These are phyloP conservation scores for Stagonosporopsis chrysanthemi DNA, from an alignment of 2,329 filamentous ascomycete genomes.

Conservation along the genomic window DNA sequence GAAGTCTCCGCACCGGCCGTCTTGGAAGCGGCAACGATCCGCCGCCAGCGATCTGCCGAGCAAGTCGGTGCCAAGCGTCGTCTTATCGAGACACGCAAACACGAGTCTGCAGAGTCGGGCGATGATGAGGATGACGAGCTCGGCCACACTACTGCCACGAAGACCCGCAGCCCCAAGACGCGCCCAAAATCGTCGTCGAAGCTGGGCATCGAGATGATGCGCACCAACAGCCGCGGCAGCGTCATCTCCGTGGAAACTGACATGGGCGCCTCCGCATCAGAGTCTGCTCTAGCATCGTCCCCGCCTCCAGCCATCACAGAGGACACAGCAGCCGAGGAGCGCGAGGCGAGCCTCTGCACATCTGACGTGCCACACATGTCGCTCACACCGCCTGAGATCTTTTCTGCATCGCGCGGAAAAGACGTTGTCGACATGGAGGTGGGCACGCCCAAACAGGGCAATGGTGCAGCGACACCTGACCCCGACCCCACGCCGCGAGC, in stretches of 20 bases:
- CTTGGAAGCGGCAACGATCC: slow-evolving; percentile 60
- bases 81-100: slow-evolving; percentile 73
- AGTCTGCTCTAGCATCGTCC: slow-evolving; percentile 45
- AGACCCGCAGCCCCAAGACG: slow-evolving; percentile 57
- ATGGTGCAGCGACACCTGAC: slow-evolving; percentile 44
- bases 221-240: slow-evolving; percentile 92
- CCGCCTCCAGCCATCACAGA: slow-evolving; percentile 54
- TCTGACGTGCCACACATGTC: slow-evolving; percentile 42
- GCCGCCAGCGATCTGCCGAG: slow-evolving; percentile 74
- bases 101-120: slow-evolving; percentile 83
- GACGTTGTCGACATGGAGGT: slow-evolving; percentile 52
- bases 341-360: slow-evolving; percentile 31
- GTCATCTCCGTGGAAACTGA: slow-evolving; percentile 59
- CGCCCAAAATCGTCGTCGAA: slow-evolving; percentile 69
- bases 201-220: slow-evolving; percentile 96
- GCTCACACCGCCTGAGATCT: slow-evolving; percentile 61
- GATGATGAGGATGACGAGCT: slow-evolving; percentile 96
- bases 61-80: slow-evolving; percentile 77
- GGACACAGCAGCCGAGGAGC: slow-evolving; percentile 48
- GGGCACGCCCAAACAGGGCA: slow-evolving; percentile 50
- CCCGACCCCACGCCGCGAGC: slow-evolving; percentile 54
- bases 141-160: slow-evolving; percentile 57
- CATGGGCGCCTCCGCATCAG: slow-evolving; percentile 41
- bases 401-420: slow-evolving; percentile 54
- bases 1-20: slow-evolving; percentile 65